A percentile compares a stretch with the other conserved stretches of the same genome.
Evolutionary conservation across 495 filamentous ascomycete genomes (phyloP).

Genomic region (Neurospora intermedia): DNA sequence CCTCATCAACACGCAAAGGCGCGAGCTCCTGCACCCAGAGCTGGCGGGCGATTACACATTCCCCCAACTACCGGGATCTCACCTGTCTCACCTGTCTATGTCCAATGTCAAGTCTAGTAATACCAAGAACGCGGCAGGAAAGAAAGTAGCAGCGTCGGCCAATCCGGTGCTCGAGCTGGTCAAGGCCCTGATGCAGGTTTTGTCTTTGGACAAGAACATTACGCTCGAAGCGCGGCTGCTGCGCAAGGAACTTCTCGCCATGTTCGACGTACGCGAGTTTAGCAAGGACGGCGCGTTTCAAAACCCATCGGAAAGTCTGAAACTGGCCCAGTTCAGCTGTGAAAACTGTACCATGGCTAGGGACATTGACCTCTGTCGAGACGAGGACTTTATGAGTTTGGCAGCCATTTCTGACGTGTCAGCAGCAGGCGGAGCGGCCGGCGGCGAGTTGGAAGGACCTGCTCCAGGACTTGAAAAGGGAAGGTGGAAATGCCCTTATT

Average conservation of each 20-base stretch:
- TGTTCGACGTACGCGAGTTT: constrained; percentile 94
- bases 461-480: constrained; percentile 24
- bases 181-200: constrained; percentile 81
- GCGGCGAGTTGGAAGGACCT: constrained; percentile 6
- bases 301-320: constrained; percentile 71
- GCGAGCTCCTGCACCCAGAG: constrained; percentile 83
- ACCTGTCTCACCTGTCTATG: constrained; percentile 23
- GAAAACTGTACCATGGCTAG: constrained; percentile 76
- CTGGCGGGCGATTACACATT: constrained; percentile 81
- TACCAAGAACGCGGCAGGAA: not conserved
- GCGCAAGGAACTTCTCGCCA: constrained; percentile 73
- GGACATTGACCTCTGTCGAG: constrained; percentile 90
- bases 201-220: constrained; percentile 80
- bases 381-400: constrained; percentile 61
- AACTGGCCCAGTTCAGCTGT: constrained; percentile 68
- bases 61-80: constrained; percentile 72
- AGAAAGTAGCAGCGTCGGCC: constrained; percentile 31
- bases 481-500: constrained; percentile 71
- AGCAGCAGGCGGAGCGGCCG: constrained; percentile 2
- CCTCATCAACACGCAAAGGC: constrained; percentile 71
- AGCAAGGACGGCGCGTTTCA: constrained; percentile 73
- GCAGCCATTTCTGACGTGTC: not conserved
- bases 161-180: constrained; percentile 85
- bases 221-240: constrained; percentile 76
- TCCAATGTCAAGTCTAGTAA: not conserved